Conservation (phyloP, 2,329 filamentous ascomycete genomes). For the Colletotrichum eleusines region DNA sequence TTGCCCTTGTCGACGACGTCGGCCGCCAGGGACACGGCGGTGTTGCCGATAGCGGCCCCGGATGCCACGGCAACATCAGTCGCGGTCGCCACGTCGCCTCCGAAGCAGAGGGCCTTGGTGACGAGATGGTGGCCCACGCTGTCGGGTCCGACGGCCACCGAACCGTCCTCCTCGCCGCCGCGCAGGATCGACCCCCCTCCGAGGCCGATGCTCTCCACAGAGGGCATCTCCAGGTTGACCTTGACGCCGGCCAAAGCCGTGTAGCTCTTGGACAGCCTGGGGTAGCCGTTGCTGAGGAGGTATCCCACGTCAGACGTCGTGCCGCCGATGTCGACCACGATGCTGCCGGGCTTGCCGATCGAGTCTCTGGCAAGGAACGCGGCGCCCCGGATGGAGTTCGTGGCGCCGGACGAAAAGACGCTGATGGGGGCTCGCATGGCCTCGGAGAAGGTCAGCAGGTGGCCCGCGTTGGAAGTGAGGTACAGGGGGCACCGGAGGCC, state of each 20-base stretch:
- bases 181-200: conserved; percentile 44
- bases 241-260: conserved; percentile 44
- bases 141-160: conserved; percentile 44
- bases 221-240: conserved; percentile 46
- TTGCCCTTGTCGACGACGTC: conserved; percentile 30
- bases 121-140: conserved; percentile 46
- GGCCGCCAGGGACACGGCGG: background rate
- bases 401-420: conserved; percentile 45
- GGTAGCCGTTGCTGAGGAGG: conserved; percentile 44
- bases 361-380: conserved; percentile 40
- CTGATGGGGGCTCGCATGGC: conserved; percentile 44
- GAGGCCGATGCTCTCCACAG: conserved; percentile 45
- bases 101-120: conserved; percentile 43
- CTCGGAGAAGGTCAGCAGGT: conserved; percentile 43
- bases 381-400: conserved; percentile 46
- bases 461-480: conserved; percentile 64
- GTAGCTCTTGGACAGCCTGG: conserved; percentile 44
- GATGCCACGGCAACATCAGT: conserved; percentile 45
- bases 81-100: conserved; percentile 43
- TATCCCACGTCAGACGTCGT: conserved; percentile 45
- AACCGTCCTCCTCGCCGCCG: background rate
- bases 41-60: conserved; percentile 24
- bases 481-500: conserved; percentile 55
- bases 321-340: conserved; percentile 45
- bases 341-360: conserved; percentile 32